Evolutionary conservation across 1,284 basidiomycete species (phyloP).

Genomic region (Pisolithus thermaeus): DNA sequence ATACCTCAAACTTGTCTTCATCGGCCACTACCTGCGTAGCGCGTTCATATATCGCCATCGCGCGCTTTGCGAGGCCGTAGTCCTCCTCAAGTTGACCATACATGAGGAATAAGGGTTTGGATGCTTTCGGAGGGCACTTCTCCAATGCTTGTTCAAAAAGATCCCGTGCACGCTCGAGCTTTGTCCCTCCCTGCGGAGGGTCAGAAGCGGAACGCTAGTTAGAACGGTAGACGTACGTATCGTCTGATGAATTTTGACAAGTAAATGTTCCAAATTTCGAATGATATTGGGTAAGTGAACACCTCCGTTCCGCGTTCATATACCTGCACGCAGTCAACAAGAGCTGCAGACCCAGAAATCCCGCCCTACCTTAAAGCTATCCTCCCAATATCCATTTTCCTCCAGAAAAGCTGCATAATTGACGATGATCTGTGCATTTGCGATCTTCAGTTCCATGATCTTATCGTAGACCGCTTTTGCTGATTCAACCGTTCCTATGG

Average conservation of each 20-base stretch:
- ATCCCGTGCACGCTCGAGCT: slow-evolving; percentile 92
- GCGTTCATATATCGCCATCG: slow-evolving; percentile 95
- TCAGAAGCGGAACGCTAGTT: slow-evolving; percentile 4
- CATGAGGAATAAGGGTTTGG: slow-evolving; percentile 93
- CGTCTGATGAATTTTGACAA: slow-evolving; percentile 95
- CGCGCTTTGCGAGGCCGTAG: slow-evolving; percentile 89
- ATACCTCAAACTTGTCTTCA: slow-evolving; percentile 90
- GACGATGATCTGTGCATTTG: slow-evolving; percentile 97
- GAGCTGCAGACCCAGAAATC: neutral
- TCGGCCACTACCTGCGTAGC: slow-evolving; percentile 83
- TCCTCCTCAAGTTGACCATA: slow-evolving; percentile 96
- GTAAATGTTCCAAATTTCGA: slow-evolving; percentile 99
- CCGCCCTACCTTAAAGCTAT: slow-evolving; percentile 82
- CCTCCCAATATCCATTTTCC: slow-evolving; percentile 97
- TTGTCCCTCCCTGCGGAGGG: slow-evolving; percentile 70
- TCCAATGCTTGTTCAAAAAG: slow-evolving; percentile 97
- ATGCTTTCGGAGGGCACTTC: slow-evolving; percentile 91
- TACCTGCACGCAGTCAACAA: slow-evolving; percentile 42
- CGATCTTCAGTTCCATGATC: slow-evolving; percentile 95
- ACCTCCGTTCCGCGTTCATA: slow-evolving; percentile 97
- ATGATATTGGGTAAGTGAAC: slow-evolving; percentile 97
- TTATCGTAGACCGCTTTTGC: slow-evolving; percentile 95
- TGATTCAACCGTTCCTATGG: slow-evolving; percentile 89
- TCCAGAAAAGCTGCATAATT: slow-evolving; percentile 98
- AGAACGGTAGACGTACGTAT: slow-evolving; percentile 57